A percentile compares a stretch with the other conserved stretches of the same genome.
These are phyloP conservation scores for Testicularia cyperi DNA, from an alignment of 1,284 basidiomycete species.

Conservation along the genomic window DNA sequence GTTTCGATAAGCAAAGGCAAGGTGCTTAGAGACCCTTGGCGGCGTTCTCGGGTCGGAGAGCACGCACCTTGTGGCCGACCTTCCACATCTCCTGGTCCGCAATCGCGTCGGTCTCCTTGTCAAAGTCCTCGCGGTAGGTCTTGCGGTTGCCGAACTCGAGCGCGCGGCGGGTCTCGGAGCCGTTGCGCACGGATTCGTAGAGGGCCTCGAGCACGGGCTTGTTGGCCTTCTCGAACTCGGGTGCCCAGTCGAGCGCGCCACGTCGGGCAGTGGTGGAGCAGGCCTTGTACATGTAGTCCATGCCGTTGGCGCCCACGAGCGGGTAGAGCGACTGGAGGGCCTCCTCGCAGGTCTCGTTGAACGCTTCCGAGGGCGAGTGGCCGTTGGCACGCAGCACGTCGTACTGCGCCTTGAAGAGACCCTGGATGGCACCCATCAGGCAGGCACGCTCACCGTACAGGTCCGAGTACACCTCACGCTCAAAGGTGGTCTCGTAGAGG, in stretches of 20 bases:
- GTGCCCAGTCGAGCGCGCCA: constrained; percentile 99
- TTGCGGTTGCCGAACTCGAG: constrained; percentile 91
- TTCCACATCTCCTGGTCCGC: constrained; percentile 93
- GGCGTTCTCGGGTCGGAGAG: constrained; percentile 53
- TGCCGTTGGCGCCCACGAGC: constrained; percentile 89
- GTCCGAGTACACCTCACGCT: constrained; percentile 99
- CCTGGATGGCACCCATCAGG: constrained; percentile 99
- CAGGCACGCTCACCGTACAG: constrained; percentile 99
- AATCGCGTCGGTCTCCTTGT: constrained; percentile 91
- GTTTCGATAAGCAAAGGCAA: too few species aligned
- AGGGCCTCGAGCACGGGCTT: constrained; percentile 89
- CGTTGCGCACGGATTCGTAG: constrained; percentile 90
- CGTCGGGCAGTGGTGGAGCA: constrained; percentile 99
- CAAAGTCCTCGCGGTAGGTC: constrained; percentile 92
- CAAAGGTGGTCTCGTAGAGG: constrained; percentile 96
- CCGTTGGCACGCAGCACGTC: constrained; percentile 98
- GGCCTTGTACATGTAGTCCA: constrained; percentile 97
- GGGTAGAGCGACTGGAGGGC: constrained; percentile 98
- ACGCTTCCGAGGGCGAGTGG: constrained; percentile 94
- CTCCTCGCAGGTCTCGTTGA: constrained; percentile 98
- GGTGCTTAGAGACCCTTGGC: constrained; percentile 39
- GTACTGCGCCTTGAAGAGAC: constrained; percentile 98
- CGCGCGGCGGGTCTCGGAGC: constrained; percentile 93
- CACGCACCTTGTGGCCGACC: constrained; percentile 56
- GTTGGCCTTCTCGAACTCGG: constrained; percentile 91